These are phyloP conservation scores for Populus tremula DNA, from an alignment of 345 rosid species.

Conservation along the genomic window DNA sequence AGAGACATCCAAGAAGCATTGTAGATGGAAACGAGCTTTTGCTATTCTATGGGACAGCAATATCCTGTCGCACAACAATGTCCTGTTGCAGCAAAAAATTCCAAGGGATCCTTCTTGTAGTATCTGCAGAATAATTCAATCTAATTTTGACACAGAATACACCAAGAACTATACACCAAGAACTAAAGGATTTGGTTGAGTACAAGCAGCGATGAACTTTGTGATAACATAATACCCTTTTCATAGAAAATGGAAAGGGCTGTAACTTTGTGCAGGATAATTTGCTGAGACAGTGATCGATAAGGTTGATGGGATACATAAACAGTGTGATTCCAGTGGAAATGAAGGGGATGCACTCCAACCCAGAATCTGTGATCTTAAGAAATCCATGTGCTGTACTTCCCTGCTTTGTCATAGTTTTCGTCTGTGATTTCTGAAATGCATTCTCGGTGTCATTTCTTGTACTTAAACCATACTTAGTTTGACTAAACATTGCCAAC, in stretches of 20 bases:
- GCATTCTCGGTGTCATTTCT: background rate
- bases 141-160: conserved; percentile 30
- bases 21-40: conserved; percentile 54
- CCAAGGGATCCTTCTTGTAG: conserved; percentile 33
- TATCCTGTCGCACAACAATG: conserved; percentile 29
- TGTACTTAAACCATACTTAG: background rate
- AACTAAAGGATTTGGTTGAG: conserved; percentile 34
- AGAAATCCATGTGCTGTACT: conserved; percentile 38
- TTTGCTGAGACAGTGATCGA: conserved; percentile 31
- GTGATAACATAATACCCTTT: conserved; percentile 21
- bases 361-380: conserved; percentile 25
- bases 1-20: conserved; percentile 38
- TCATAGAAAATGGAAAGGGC: conserved; percentile 34
- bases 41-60: conserved; percentile 46
- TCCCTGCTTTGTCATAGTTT: conserved; percentile 50
- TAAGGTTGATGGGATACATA: conserved; percentile 9
- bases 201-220: conserved; percentile 31
- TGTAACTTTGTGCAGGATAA: conserved; percentile 38
- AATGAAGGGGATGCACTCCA: conserved; percentile 5
- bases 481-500: no score
- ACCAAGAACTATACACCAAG: conserved; percentile 15
- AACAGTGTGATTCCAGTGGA: conserved; percentile 17
- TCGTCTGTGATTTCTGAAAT: conserved; percentile 20
- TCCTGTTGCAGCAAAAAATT: conserved; percentile 29
- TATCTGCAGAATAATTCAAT: conserved; percentile 37